Evolutionary conservation across 2,329 filamentous ascomycete genomes (phyloP).

Genomic region (Neonectria faginata): DNA sequence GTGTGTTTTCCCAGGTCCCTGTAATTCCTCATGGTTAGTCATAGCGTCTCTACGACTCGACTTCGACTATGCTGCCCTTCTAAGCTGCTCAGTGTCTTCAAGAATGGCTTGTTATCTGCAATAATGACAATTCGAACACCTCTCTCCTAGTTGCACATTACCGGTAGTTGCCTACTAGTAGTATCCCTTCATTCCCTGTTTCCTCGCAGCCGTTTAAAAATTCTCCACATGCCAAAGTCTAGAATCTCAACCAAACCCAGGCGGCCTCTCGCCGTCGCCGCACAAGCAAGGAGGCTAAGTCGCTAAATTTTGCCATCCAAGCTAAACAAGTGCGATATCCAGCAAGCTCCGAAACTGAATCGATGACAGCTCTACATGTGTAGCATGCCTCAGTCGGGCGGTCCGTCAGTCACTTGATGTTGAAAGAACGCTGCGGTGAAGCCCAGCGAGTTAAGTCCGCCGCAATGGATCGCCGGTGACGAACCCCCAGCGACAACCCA

Average conservation of each 20-base stretch:
- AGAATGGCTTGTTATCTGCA: neutral
- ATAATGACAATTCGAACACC: neutral
- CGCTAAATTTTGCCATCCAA: constrained; percentile 10
- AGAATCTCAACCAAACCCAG: constrained; percentile 16
- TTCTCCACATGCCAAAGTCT: constrained; percentile 4
- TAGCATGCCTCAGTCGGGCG: constrained; percentile 13
- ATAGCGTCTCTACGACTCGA: neutral
- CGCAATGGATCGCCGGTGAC: neutral
- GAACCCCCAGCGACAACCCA: constrained; percentile 16
- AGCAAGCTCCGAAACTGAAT: constrained; percentile 11
- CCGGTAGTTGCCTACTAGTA: neutral
- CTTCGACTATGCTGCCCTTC: neutral
- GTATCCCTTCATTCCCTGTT: neutral
- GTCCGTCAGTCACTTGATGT: constrained; percentile 10
- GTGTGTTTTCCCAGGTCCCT: constrained; percentile 15
- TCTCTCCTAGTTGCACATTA: neutral
- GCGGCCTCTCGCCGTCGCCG: constrained; percentile 40
- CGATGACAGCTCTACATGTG: neutral
- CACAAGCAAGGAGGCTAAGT: constrained; percentile 39
- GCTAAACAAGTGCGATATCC: neutral
- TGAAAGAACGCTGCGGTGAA: neutral
- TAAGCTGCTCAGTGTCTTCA: neutral
- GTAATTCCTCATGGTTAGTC: neutral
- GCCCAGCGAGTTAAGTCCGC: neutral
- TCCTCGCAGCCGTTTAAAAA: neutral